phyloP scores from a whole-genome alignment of 768 basidiomycete genomes.

The Tulasnella sp. region DNA sequence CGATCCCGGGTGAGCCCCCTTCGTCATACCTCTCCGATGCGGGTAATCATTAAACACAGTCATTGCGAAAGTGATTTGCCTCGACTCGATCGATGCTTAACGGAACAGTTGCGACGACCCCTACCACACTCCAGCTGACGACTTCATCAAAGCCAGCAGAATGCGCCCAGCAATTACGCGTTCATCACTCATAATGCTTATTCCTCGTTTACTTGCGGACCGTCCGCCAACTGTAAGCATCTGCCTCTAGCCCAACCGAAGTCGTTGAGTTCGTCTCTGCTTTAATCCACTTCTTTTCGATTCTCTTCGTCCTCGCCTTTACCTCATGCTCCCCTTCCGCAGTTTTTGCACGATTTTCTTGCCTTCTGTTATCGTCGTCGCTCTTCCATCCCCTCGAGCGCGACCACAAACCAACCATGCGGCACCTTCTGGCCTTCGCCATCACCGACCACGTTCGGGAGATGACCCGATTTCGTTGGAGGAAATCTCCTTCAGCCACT shows the following conservation, averaged over 20 bases:
- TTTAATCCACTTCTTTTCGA: not conserved
- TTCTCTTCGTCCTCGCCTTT: not conserved
- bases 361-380: not conserved
- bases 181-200: not conserved
- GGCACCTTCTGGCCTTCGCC: not conserved
- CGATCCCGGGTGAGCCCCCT: not conserved
- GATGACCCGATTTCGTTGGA: not conserved
- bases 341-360: not conserved
- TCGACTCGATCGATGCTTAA: not conserved
- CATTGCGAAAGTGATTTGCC: not conserved
- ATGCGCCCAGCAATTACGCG: not conserved
- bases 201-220: not conserved
- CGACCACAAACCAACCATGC: not conserved
- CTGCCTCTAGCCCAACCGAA: not conserved
- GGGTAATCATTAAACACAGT: not conserved
- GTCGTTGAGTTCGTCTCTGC: not conserved
- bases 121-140: not conserved
- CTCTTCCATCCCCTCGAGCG: not conserved
- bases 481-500: not conserved
- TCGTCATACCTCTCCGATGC: not conserved
- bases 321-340: not conserved
- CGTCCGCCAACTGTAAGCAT: not conserved
- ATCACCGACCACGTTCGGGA: not conserved
- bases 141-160: not conserved
- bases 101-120: not conserved